Base-by-base conservation (phyloP, 139 green algal genomes). In the Astrephomene gubernaculifera region DNA sequence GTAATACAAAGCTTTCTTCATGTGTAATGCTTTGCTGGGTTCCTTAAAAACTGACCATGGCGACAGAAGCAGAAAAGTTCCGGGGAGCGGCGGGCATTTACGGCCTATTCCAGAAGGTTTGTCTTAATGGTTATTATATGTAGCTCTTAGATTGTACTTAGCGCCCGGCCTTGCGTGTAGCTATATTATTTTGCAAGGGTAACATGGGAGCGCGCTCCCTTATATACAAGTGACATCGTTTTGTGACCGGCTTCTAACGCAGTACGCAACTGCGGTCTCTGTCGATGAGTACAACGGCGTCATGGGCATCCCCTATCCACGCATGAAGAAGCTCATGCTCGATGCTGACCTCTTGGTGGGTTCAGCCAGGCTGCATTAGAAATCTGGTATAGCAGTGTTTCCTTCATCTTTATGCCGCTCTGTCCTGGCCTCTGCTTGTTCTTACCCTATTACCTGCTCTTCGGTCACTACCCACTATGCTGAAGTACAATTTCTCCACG, bases 311-410 rank as follows among this genome's bases (percentile, higher is more conserved):
- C 35, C 57, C 27, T 82, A 71, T 52, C n/a, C 7, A 9, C 33
- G 36, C 9, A 69, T 89, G 67, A 82, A 82, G 75, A 52, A 78
- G 65, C 67, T 89, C 29, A 73, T 89, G 76, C 21, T 45, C 10
- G 85, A 89, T 8, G 57, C 86, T 44, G 85, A 89, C 54, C 17
- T 89, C n/a, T 35, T 89, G 76, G 83, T 88, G 83, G 44, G 83
- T 35, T 21, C 67, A 17, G 67, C 36, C 36, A n/a, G 9, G 57
- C 19, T 54, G 68, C 6, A 17, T 1, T 21, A 5, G 9, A 2
- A 8, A 54, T 2, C 38, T 12, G 39, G 68, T 14, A 9, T 5
- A 53, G 68, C 24, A 2, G n/a, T 25, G 35, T 49, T 27, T 14
- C 65, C 2, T 4, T 72, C 8, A 3, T 38, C 61, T 41, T 70